Base-by-base conservation (phyloP, 1,284 basidiomycete species). In the Melampsora occidentalis region DNA sequence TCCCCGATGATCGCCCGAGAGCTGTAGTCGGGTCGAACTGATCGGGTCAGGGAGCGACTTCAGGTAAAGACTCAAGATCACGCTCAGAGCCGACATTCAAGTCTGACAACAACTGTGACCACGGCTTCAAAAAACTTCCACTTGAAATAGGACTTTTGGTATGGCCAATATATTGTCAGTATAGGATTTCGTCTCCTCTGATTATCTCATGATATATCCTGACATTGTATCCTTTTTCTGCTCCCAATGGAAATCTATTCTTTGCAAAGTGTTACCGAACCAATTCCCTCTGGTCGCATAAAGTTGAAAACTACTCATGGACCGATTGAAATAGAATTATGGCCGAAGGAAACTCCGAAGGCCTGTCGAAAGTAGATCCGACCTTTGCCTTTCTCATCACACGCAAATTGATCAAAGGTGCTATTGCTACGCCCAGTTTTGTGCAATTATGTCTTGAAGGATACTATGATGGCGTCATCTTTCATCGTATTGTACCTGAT, bases 401-500 rank as follows among this genome's bases (percentile, higher is more conserved):
- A 42, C 12, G 42, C 25, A 61, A 71, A 61, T 42, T 42, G 10
- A 31, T 48, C 18, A 71, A 35, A 22, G 77, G 33, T 49, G 64
- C 75, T 72, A 57, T 68, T 71, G 73, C 18, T 28, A 66, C n/a
- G 57, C 51, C 14, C 33, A 78, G 77, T 69, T 79, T 80, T 71
- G 78, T 81, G 2, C 80, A 81, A 73, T 77, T 81, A 22, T 77
- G 78, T 62, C 64, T 81, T 9, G 80, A 81, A 78, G 80, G 79
- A 6, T 98, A 97, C 84, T 99, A 98, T 84, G 96, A 99, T 80
- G 90, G 91, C 57, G 89, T 93, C 70, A 90, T 95, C 77, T 98
- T 97, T 81, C 95, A 98, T 83, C 89, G 96, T 16, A 86, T 95
- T 66, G 89, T 95, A 3, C 91, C 93, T 1, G 88, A 88, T 39